These are phyloP conservation scores for Backusella westeae DNA, from an alignment of 192 early-diverging fungal species.

Conservation along the genomic window DNA sequence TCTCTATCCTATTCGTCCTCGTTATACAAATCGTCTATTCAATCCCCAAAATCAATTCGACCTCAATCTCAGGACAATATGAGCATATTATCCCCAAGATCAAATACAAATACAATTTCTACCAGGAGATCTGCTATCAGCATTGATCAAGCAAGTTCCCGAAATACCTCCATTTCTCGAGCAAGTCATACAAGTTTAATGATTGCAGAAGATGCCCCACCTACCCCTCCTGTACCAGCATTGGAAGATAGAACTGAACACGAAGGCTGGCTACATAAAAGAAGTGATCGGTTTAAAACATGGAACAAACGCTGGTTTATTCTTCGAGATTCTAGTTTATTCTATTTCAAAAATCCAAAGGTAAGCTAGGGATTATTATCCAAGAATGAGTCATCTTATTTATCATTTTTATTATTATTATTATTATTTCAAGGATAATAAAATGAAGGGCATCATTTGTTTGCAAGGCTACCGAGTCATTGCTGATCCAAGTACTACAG, in stretches of 20 bases:
- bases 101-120: not conserved
- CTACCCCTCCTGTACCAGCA: not conserved
- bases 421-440: slow-evolving; percentile 11
- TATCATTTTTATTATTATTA: not conserved
- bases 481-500: slow-evolving; percentile 47
- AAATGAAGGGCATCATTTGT: slow-evolving; percentile 55
- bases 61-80: not conserved
- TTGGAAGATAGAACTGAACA: slow-evolving; percentile 33
- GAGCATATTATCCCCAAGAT: not conserved
- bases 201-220: not conserved
- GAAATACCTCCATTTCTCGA: not conserved
- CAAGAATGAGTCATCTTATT: not conserved
- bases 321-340: slow-evolving; percentile 50
- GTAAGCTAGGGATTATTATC: not conserved
- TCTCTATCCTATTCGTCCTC: not conserved
- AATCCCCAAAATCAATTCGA: not conserved
- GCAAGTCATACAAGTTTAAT: not conserved
- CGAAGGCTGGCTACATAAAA: slow-evolving; percentile 56
- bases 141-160: not conserved
- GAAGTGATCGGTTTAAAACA: slow-evolving; percentile 49
- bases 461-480: slow-evolving; percentile 54
- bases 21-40: not conserved
- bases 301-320: slow-evolving; percentile 61
- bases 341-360: slow-evolving; percentile 50
- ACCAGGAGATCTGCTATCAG: not conserved